Evolutionary conservation across 1,284 basidiomycete species (phyloP).

Genomic region (Rhodotorula mucilaginosa): DNA sequence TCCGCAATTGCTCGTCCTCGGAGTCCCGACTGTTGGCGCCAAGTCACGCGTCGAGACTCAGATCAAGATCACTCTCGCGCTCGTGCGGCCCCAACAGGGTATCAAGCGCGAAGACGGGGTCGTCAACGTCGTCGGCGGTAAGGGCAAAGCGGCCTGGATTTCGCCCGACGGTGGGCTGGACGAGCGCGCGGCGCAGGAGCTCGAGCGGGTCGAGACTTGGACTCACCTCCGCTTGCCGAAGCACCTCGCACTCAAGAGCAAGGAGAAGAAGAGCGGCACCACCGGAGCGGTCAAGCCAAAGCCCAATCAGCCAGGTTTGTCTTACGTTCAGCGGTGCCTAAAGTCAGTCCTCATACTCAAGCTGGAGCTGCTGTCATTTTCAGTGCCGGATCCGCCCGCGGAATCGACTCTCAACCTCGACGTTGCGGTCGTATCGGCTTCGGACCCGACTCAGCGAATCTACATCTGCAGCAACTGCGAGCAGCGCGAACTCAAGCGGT

Average conservation of each 20-base stretch:
- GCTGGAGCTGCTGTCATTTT: no score
- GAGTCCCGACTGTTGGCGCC: constrained; percentile 77
- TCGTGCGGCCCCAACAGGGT: constrained; percentile 52
- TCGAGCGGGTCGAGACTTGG: constrained; percentile 65
- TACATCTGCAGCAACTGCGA: constrained; percentile 42
- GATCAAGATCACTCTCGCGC: constrained; percentile 72
- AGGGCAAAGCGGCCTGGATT: constrained; percentile 7
- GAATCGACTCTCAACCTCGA: constrained; percentile 36
- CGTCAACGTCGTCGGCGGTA: background rate
- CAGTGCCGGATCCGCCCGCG: constrained; percentile 19
- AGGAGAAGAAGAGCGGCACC: constrained; percentile 38
- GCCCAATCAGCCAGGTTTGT: constrained; percentile 42
- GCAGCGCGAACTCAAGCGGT: constrained; percentile 57
- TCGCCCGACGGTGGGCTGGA: constrained; percentile 31
- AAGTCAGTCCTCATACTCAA: no score
- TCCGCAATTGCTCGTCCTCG: constrained; percentile 63
- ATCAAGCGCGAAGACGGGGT: background rate
- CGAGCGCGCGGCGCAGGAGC: constrained; percentile 19
- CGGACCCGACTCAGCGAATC: constrained; percentile 37
- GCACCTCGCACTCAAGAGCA: constrained; percentile 77
- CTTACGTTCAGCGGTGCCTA: no score
- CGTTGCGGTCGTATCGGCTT: constrained; percentile 42
- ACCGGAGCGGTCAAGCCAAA: constrained; percentile 55
- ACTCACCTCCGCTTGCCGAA: constrained; percentile 74
- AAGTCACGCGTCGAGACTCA: constrained; percentile 93